Base-by-base conservation (phyloP, 257 asterid genomes). In the Penstemon davidsonii region DNA sequence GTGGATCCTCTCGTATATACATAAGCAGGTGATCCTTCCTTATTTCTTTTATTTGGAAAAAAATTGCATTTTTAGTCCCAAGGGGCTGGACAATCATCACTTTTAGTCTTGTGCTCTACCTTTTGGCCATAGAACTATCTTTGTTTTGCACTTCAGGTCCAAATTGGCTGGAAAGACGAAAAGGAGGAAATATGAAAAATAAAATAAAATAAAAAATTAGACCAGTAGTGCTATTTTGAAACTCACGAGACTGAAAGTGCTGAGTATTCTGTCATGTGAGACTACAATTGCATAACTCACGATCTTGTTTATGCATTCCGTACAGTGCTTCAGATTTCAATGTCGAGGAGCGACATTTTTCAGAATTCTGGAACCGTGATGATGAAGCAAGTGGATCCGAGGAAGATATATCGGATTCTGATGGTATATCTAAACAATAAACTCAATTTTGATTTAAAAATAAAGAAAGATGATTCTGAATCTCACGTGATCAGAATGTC, bases 311-410 rank as follows among this genome's bases (percentile, higher is more conserved):
- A 56, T 47, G 70, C 50, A 36, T 79, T 46, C 47, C 59, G 19
- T 71, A 54, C 92, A 88, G 97, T 50, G 77, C 84, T 64, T 67
- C 90, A 49, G 76, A 70, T 76, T 44, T 80, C 73, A 70, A 50
- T 15, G 78, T 57, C 12, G 86, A 40, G 41, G 87, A 25, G 33
- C 1, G 71, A 59, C 83, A 81, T 59, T 56, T 74, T 72, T 90
- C 97, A 0, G 97, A 93, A 77, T 92, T 92, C 86, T 90, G 98
- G 98, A 86, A 90, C 67, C 93, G 87, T 37, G 87, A 85, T 70
- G 96, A 81, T 76, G 95, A 86, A 76, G 91, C 83, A 65, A 83
- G 85, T 80, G 94, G 78, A 75, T 81, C 93, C 66, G 98, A 88
- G 79, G 97, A 92, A 77, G 96, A 90, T 75, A 86, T 93, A 75